Conservation (phyloP, 495 filamentous ascomycete species). For the Saxophila tyrrhenica region DNA sequence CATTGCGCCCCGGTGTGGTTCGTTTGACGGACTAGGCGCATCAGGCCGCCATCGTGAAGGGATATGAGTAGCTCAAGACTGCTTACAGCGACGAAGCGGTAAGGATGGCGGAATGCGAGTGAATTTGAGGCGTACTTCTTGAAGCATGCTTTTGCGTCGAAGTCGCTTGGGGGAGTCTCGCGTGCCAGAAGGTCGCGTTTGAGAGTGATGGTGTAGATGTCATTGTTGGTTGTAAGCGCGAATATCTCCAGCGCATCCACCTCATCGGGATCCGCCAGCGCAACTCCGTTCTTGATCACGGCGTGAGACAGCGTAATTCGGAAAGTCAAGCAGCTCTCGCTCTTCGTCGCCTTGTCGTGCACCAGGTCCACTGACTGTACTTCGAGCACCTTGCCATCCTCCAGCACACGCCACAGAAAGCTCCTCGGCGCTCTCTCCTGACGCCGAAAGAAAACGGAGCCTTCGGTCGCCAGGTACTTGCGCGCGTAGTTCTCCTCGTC, state of each 20-base stretch:
- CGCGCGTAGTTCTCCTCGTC: slow-evolving; percentile 65
- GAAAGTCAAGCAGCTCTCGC: slow-evolving; percentile 57
- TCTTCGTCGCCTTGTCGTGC: slow-evolving; percentile 39
- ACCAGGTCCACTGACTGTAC: slow-evolving; percentile 72
- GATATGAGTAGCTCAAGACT: slow-evolving; percentile 65
- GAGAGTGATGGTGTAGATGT: slow-evolving; percentile 69
- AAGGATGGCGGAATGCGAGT: slow-evolving; percentile 66
- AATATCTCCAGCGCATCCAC: slow-evolving; percentile 66
- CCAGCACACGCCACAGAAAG: slow-evolving; percentile 83
- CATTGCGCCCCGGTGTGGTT: slow-evolving; percentile 61
- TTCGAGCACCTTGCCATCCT: slow-evolving; percentile 68
- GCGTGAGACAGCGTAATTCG: slow-evolving; percentile 61
- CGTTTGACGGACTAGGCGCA: slow-evolving; percentile 56
- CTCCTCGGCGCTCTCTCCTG: slow-evolving; percentile 61
- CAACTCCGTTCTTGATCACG: slow-evolving; percentile 64
- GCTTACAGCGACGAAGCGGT: slow-evolving; percentile 65
- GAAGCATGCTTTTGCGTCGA: slow-evolving; percentile 59
- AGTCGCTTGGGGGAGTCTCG: slow-evolving; percentile 49
- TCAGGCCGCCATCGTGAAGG: slow-evolving; percentile 68
- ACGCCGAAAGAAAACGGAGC: slow-evolving; percentile 73
- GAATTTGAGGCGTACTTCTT: slow-evolving; percentile 58
- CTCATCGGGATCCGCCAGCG: slow-evolving; percentile 65
- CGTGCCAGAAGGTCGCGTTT: slow-evolving; percentile 10
- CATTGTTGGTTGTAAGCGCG: slow-evolving; percentile 63
- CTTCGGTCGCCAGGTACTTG: slow-evolving; percentile 62